Conservation (phyloP, 148 eudicot species). For the Salicornia ramosissima region DNA sequence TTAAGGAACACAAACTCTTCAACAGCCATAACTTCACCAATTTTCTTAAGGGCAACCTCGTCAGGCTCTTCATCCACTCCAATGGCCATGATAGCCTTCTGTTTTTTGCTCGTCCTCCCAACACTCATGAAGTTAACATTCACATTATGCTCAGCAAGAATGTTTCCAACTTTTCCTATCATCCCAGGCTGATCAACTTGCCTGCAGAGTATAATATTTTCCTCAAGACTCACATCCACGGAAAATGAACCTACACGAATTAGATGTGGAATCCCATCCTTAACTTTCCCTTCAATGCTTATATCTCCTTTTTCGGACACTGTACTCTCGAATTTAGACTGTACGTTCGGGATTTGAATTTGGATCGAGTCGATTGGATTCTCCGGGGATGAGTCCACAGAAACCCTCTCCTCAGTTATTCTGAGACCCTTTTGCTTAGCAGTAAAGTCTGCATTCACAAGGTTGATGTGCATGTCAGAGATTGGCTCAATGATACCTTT, state of each 20-base stretch:
- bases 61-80: conserved; percentile 84
- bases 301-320: conserved; percentile 48
- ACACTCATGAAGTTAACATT: conserved; percentile 93
- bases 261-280: conserved; percentile 67
- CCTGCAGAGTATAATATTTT: conserved; percentile 68
- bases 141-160: conserved; percentile 62
- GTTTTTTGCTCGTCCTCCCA: conserved; percentile 52
- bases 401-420: conserved; percentile 66
- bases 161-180: conserved; percentile 80
- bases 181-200: conserved; percentile 91
- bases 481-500: conserved; percentile 94
- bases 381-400: conserved; percentile 42
- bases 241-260: conserved; percentile 67
- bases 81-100: conserved; percentile 87
- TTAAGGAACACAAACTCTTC: conserved; percentile 89
- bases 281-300: conserved; percentile 77
- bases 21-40: conserved; percentile 66
- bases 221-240: conserved; percentile 84
- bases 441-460: conserved; percentile 85
- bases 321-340: conserved; percentile 63
- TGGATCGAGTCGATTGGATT: conserved; percentile 68
- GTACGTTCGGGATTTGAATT: conserved; percentile 51
- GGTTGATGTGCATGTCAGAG: conserved; percentile 65
- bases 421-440: conserved; percentile 80
- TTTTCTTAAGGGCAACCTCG: conserved; percentile 49